Base-by-base conservation (phyloP, 2,329 filamentous ascomycete genomes). In the Penicillium sp. region DNA sequence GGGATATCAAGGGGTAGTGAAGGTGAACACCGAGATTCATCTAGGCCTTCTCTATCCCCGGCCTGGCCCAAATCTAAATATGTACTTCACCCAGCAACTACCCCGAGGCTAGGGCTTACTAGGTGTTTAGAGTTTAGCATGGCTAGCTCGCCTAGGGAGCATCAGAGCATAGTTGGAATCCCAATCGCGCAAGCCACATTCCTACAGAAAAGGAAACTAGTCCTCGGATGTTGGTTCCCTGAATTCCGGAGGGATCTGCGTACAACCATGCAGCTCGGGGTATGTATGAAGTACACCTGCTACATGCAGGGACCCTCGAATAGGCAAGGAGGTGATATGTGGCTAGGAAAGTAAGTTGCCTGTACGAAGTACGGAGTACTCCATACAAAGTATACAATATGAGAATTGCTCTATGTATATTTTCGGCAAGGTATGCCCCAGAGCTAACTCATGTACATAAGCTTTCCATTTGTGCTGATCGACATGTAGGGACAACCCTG, bases 141-240 rank as follows among this genome's bases (percentile, higher is more conserved):
- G 49, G 38, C 42, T 27, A 53, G 33, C 25, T 48, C 54, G 40
- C 17, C 50, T 10, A 52, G 35, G 50, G 42, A 57, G 35, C 40
- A 47, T 56, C 62, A 43, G 54, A 48, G 48, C 53, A 59, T 62
- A 57, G 62, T 52, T 57, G 37, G 54, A 63, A 64, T 57, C 56
- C 56, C 37, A 62, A 62, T 48, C 53, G 43, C 46, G 45, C 54
- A 62, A 61, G 60, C 58, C 58, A 61, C 54, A 63, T 58, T 62
- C 54, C 50, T 46, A 40, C 17, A 41, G 27, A 51, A 42, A 52
- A 50, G 48, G 35, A 37, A 27, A 50, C 25, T 52, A 42, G 19
- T 42, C 19, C 21, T 50, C 55, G 50, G 50, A 48, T 54, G 54
- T 53, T 47, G 50, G 17, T 43, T 54, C 35, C 42, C 50, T 54